phyloP scores from a whole-genome alignment of 2,329 filamentous ascomycete species.

The Hypoxylon sp. region DNA sequence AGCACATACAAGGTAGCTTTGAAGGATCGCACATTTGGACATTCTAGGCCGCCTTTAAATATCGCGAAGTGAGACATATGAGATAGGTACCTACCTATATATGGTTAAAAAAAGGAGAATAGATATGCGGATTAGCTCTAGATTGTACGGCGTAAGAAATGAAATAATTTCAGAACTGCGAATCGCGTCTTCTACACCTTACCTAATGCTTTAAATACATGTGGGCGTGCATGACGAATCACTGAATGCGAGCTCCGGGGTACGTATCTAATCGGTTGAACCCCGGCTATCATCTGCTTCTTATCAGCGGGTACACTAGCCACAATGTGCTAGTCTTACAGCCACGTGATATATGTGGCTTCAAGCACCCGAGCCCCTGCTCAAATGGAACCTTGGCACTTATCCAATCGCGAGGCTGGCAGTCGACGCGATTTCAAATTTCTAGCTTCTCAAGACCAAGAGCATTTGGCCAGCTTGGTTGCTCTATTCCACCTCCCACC shows the following conservation, averaged over 20 bases:
- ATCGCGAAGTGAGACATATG: background rate
- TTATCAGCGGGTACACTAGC: background rate
- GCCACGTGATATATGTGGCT: conserved; percentile 14
- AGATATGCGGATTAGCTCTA: background rate
- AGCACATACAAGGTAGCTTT: background rate
- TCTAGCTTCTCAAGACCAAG: conserved; percentile 34
- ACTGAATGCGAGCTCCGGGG: background rate
- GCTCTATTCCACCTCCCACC: conserved; percentile 9
- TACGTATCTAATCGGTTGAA: background rate
- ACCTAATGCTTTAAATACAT: too few relatives aligned
- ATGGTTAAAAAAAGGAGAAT: background rate
- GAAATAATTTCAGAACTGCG: background rate
- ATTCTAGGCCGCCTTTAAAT: background rate
- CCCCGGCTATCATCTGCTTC: background rate
- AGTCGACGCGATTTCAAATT: conserved; percentile 43
- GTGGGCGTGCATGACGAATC: background rate
- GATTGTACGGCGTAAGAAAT: background rate
- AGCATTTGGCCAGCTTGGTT: conserved; percentile 17
- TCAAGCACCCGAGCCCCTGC: background rate
- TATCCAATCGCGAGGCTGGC: conserved; percentile 40
- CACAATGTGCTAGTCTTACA: background rate
- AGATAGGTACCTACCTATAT: background rate
- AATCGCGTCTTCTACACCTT: background rate
- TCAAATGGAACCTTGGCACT: conserved; percentile 1
- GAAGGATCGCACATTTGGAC: background rate